phyloP scores from a whole-genome alignment of 75 land plant species.

The Gnetum montanum region DNA sequence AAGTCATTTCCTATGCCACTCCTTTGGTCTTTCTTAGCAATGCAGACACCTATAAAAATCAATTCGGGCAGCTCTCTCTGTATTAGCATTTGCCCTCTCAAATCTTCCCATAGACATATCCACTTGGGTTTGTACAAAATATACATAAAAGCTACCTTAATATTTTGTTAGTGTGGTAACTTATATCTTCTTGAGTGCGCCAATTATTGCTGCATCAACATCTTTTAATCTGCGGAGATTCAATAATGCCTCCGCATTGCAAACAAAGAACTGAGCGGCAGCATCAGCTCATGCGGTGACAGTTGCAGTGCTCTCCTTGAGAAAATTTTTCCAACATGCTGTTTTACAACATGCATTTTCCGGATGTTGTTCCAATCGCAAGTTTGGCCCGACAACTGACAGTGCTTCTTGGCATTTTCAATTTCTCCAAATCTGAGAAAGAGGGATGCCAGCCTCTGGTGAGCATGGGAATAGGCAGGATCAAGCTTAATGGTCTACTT shows the following conservation, averaged over 20 bases:
- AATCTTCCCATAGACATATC: too few relatives aligned
- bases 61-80: too few relatives aligned
- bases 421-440: constrained; percentile 75
- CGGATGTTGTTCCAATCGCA: constrained; percentile 47
- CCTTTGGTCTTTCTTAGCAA: too few relatives aligned
- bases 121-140: constrained; percentile 58
- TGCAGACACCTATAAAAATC: too few relatives aligned
- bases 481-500: constrained; percentile 70
- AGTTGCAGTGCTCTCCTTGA: constrained; percentile 79
- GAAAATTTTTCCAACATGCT: constrained; percentile 61
- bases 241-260: constrained; percentile 79
- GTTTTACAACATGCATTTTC: constrained; percentile 54
- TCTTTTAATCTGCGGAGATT: constrained; percentile 67
- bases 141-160: constrained; percentile 39
- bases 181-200: constrained; percentile 40
- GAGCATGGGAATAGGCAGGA: constrained; percentile 56
- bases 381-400: constrained; percentile 31
- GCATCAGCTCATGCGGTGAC: constrained; percentile 75
- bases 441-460: constrained; percentile 58
- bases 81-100: too few relatives aligned
- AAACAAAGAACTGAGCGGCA: constrained; percentile 57
- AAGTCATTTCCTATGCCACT: too few relatives aligned
- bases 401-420: constrained; percentile 59
- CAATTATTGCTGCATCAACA: constrained; percentile 33
- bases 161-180: constrained; percentile 20